A percentile compares a stretch with the other conserved stretches of the same genome.
Evolutionary conservation across 2,329 filamentous ascomycete genomes (phyloP).

Genomic region (Amesomyces nigricolor): DNA sequence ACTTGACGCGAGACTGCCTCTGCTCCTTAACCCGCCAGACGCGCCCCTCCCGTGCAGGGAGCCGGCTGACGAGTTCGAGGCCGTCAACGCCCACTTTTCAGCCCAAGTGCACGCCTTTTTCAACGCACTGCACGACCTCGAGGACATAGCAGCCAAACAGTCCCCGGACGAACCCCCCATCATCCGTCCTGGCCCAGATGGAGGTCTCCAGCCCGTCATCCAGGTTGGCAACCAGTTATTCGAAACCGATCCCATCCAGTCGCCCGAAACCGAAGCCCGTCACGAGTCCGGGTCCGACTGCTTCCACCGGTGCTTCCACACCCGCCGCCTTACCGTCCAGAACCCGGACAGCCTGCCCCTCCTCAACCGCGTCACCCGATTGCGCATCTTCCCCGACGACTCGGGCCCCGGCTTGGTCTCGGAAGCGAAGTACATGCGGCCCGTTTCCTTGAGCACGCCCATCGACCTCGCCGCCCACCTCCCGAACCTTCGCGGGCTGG

Average conservation of each 20-base stretch:
- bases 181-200: background rate
- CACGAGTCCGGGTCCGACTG: background rate
- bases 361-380: constrained; percentile 4
- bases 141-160: constrained; percentile 13
- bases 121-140: constrained; percentile 1
- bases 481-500: constrained; percentile 20
- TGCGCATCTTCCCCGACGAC: constrained; percentile 2
- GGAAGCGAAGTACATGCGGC: constrained; percentile 11
- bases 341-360: constrained; percentile 9
- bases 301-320: constrained; percentile 13
- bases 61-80: background rate
- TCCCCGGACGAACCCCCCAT: constrained; percentile 9
- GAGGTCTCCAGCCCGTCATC: constrained; percentile 15
- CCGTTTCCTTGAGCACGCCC: constrained; percentile 23
- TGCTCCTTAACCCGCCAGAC: background rate
- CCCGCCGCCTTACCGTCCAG: constrained; percentile 14
- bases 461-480: constrained; percentile 25
- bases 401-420: background rate
- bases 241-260: background rate
- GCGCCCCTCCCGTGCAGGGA: background rate
- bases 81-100: constrained; percentile 6
- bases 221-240: constrained; percentile 4
- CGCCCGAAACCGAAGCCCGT: background rate
- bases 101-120: constrained; percentile 7
- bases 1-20: background rate